phyloP scores from a whole-genome alignment of 2,329 filamentous ascomycete species.

The Volutella citrinella region DNA sequence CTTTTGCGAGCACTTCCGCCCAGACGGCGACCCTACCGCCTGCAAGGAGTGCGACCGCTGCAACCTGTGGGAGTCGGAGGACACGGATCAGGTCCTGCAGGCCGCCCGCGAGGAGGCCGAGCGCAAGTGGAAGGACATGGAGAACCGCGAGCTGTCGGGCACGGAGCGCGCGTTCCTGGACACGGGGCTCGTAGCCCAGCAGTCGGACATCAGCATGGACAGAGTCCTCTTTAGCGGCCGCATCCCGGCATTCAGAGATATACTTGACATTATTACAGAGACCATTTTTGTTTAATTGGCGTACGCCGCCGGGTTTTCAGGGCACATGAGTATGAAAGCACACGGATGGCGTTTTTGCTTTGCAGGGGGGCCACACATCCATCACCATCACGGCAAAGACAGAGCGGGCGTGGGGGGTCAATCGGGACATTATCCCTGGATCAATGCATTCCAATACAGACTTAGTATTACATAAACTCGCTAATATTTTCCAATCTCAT shows the following conservation, averaged over 20 bases:
- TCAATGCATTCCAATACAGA: too few species aligned
- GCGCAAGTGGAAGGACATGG: conserved; percentile 64
- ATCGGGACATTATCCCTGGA: too few species aligned
- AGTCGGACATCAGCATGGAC: conserved; percentile 27
- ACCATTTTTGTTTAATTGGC: conserved; percentile 41
- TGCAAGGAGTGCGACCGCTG: conserved; percentile 80
- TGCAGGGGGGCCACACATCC: too few species aligned
- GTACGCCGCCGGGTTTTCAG: too few species aligned
- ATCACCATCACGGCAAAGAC: too few species aligned
- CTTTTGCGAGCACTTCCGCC: conserved; percentile 94
- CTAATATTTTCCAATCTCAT: too few species aligned
- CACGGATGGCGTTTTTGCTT: too few species aligned
- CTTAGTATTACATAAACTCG: too few species aligned
- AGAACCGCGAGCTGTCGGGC: conserved; percentile 55
- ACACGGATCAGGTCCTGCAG: conserved; percentile 65
- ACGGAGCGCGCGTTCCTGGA: conserved; percentile 56
- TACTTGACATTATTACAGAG: conserved; percentile 46
- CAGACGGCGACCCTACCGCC: conserved; percentile 65
- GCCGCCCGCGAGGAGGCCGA: conserved; percentile 71
- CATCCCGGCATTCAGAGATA: conserved; percentile 38
- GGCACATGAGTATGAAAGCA: too few species aligned
- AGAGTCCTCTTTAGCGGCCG: conserved; percentile 30
- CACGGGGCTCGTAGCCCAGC: conserved; percentile 42
- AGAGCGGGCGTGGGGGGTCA: too few species aligned
- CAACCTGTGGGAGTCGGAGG: conserved; percentile 75